Conservation (phyloP, 2,329 filamentous ascomycete genomes). For the Lithohypha guttulata region DNA sequence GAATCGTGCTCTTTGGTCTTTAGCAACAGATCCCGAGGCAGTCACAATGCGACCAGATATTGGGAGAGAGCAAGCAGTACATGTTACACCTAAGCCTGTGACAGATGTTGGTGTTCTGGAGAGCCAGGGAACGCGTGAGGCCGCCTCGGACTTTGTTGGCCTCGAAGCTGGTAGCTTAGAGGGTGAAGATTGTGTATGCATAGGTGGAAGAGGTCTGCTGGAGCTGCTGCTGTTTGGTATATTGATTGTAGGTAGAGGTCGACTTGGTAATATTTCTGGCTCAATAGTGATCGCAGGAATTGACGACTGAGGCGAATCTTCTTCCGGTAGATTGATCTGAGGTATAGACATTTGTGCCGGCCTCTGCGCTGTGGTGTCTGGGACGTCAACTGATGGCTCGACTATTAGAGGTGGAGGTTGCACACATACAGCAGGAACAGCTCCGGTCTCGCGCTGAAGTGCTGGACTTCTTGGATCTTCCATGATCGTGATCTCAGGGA, state of each 20-base stretch:
- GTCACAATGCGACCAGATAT: conserved; percentile 88
- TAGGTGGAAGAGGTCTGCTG: conserved; percentile 14
- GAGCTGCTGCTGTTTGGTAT: conserved; percentile 9
- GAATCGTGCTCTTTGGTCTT: conserved; percentile 47
- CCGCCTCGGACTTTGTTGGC: conserved; percentile 24
- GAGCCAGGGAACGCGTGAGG: conserved; percentile 23
- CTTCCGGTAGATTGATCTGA: conserved; percentile 23
- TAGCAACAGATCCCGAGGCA: conserved; percentile 50
- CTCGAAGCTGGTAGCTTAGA: conserved; percentile 28
- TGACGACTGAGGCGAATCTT: conserved; percentile 17
- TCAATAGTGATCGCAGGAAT: conserved; percentile 42
- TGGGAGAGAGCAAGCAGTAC: conserved; percentile 69
- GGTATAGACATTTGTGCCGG: not conserved
- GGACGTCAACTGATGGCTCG: conserved; percentile 9
- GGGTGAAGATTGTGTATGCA: conserved; percentile 22
- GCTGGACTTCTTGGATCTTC: conserved; percentile 6
- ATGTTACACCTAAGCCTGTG: conserved; percentile 55
- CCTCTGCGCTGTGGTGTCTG: not conserved
- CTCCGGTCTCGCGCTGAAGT: conserved; percentile 8
- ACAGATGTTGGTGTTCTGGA: conserved; percentile 36
- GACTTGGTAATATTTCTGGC: conserved; percentile 28
- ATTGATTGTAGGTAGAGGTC: conserved; percentile 25
- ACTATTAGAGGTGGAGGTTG: conserved; percentile 32
- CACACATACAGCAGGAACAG: too few species aligned
- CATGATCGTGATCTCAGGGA: conserved; percentile 12